These are phyloP conservation scores for Sporothrix phasma DNA, from an alignment of 2,329 filamentous ascomycete species.

Conservation along the genomic window DNA sequence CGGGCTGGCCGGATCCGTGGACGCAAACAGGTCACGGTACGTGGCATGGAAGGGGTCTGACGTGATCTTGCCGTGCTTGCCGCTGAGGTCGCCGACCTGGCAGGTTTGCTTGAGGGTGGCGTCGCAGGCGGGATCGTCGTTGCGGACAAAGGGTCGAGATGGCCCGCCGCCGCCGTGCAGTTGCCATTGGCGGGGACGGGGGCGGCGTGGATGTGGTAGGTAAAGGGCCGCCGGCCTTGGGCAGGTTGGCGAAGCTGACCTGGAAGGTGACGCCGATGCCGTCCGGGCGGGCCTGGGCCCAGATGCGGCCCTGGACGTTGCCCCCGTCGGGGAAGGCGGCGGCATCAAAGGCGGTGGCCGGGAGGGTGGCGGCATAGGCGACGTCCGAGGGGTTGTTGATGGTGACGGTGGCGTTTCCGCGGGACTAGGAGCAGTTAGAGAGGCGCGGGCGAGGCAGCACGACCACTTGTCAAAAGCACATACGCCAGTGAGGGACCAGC, in stretches of 20 bases:
- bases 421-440: constrained; percentile 5
- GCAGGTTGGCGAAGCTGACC: constrained; percentile 26
- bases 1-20: constrained; percentile 39
- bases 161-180: constrained; percentile 56
- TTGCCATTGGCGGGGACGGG: constrained; percentile 58
- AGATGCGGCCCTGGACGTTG: constrained; percentile 37
- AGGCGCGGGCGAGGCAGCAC: no score
- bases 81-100: constrained; percentile 66
- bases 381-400: constrained; percentile 45
- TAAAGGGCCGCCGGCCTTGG: constrained; percentile 26
- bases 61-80: constrained; percentile 58
- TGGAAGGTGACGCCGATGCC: constrained; percentile 27
- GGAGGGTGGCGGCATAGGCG: constrained; percentile 47
- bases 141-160: constrained; percentile 60
- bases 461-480: background rate
- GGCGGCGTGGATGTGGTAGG: constrained; percentile 61
- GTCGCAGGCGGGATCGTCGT: constrained; percentile 54
- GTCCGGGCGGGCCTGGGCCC: constrained; percentile 22
- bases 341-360: constrained; percentile 42
- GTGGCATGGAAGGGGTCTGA: constrained; percentile 37
- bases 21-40: constrained; percentile 50
- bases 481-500: constrained; percentile 12
- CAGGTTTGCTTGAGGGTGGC: constrained; percentile 48
- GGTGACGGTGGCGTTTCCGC: constrained; percentile 25
- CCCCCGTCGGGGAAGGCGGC: constrained; percentile 35